A percentile compares a stretch with the other conserved stretches of the same genome.
These are phyloP conservation scores for Tulasnella sp. DNA, from an alignment of 768 basidiomycete genomes.

Conservation along the genomic window DNA sequence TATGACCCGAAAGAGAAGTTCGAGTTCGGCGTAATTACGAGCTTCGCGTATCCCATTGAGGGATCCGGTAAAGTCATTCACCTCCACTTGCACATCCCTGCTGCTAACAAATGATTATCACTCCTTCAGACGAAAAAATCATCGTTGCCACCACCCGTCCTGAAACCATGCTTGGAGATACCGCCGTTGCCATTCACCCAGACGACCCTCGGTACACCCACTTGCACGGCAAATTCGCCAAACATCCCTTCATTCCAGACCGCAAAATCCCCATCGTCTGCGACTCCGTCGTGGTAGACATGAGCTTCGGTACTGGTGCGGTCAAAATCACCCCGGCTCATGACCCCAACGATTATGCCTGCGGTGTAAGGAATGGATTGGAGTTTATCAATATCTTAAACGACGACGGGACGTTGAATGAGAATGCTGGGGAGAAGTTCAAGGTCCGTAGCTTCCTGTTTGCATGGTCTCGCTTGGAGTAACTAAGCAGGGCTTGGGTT, in stretches of 20 bases:
- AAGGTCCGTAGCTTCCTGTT: constrained; percentile 38
- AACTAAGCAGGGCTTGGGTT: background rate
- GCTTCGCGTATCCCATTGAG: constrained; percentile 91
- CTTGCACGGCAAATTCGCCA: constrained; percentile 85
- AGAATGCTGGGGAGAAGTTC: constrained; percentile 74
- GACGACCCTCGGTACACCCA: constrained; percentile 89
- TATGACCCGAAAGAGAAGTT: constrained; percentile 94
- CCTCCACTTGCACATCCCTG: background rate
- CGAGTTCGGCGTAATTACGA: constrained; percentile 92
- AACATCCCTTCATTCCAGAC: constrained; percentile 75
- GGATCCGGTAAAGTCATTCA: constrained; percentile 52
- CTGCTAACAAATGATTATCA: background rate
- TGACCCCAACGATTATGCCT: constrained; percentile 95
- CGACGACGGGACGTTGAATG: constrained; percentile 93
- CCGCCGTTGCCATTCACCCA: constrained; percentile 93
- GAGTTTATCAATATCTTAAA: constrained; percentile 92
- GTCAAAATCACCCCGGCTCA: constrained; percentile 99
- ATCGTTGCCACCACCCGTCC: constrained; percentile 96
- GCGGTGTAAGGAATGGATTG: constrained; percentile 77
- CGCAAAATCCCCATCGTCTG: constrained; percentile 82
- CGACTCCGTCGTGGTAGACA: constrained; percentile 80
- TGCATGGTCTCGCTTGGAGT: background rate
- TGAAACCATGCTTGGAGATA: constrained; percentile 97
- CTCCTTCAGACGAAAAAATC: constrained; percentile 66
- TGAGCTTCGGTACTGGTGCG: constrained; percentile 94